Conservation (phyloP, 805 yeast species). For the Candida dendrica region DNA sequence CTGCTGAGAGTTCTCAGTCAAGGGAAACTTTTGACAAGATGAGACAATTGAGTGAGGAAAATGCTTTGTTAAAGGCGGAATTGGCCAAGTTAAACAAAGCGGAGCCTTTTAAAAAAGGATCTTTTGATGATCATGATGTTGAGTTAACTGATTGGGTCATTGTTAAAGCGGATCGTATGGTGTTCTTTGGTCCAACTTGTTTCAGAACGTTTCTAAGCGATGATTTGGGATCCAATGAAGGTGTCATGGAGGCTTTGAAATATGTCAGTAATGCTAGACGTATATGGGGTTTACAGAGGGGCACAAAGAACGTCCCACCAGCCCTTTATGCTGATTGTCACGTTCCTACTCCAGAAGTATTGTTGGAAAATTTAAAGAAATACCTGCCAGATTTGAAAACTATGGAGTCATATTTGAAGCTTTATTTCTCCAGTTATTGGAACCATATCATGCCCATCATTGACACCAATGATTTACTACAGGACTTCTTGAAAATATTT, state of each 20-base stretch:
- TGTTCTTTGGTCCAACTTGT: slow-evolving; percentile 14
- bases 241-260: slow-evolving; percentile 5
- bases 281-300: slow-evolving; percentile 15
- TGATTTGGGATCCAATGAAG: slow-evolving; percentile 3
- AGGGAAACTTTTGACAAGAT: slow-evolving; percentile 7
- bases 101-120: not conserved
- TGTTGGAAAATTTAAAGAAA: slow-evolving; percentile 7
- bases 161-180: slow-evolving; percentile 5
- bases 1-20: slow-evolving; percentile 12
- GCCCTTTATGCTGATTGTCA: slow-evolving; percentile 6
- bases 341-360: slow-evolving; percentile 4
- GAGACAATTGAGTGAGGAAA: slow-evolving; percentile 11
- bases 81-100: slow-evolving; percentile 5
- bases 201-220: slow-evolving; percentile 13
- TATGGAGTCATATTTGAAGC: slow-evolving; percentile 8
- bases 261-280: slow-evolving; percentile 12
- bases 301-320: slow-evolving; percentile 4
- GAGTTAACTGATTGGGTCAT: not conserved
- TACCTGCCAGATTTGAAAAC: slow-evolving; percentile 15
- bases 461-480: slow-evolving; percentile 6
- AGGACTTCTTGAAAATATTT: slow-evolving; percentile 13
- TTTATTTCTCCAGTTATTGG: slow-evolving; percentile 13
- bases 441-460: slow-evolving; percentile 9
- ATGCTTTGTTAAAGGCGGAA: slow-evolving; percentile 10
- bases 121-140: not conserved